Conservation (phyloP, 2,329 filamentous ascomycete species). For the Aspergillus sergii region DNA sequence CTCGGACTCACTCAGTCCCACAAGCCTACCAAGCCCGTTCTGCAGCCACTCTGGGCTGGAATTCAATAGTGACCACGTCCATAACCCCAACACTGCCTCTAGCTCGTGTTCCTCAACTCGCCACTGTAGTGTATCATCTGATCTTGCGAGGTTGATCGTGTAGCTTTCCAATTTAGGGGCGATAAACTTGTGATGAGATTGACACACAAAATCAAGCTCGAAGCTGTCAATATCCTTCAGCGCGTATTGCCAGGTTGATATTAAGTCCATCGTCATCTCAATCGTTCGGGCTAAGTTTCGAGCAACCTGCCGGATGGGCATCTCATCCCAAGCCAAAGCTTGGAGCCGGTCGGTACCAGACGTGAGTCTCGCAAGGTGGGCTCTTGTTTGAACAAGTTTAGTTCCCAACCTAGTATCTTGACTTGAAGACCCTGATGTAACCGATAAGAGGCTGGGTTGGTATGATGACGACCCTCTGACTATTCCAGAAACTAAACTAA, state of each 20-base stretch:
- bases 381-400: slow-evolving; percentile 25
- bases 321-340: slow-evolving; percentile 27
- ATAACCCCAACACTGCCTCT: slow-evolving; percentile 37
- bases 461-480: slow-evolving; percentile 6
- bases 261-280: slow-evolving; percentile 31
- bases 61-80: slow-evolving; percentile 34
- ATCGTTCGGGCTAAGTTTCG: slow-evolving; percentile 26
- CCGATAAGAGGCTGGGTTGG: slow-evolving; percentile 14
- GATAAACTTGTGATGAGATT: background rate
- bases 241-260: slow-evolving; percentile 26
- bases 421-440: slow-evolving; percentile 4
- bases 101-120: slow-evolving; percentile 26
- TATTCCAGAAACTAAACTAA: slow-evolving; percentile 18
- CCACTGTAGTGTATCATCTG: slow-evolving; percentile 30
- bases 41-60: slow-evolving; percentile 20
- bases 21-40: slow-evolving; percentile 21
- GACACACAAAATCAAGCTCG: slow-evolving; percentile 23
- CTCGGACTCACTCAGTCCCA: slow-evolving; percentile 25
- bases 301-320: slow-evolving; percentile 31
- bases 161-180: slow-evolving; percentile 16
- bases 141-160: slow-evolving; percentile 18
- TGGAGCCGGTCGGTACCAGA: slow-evolving; percentile 5
- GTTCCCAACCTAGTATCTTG: background rate
- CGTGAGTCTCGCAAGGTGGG: slow-evolving; percentile 28
- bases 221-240: slow-evolving; percentile 18